Conservation (phyloP, 148 eudicot species). For the Talinum fruticosum region DNA sequence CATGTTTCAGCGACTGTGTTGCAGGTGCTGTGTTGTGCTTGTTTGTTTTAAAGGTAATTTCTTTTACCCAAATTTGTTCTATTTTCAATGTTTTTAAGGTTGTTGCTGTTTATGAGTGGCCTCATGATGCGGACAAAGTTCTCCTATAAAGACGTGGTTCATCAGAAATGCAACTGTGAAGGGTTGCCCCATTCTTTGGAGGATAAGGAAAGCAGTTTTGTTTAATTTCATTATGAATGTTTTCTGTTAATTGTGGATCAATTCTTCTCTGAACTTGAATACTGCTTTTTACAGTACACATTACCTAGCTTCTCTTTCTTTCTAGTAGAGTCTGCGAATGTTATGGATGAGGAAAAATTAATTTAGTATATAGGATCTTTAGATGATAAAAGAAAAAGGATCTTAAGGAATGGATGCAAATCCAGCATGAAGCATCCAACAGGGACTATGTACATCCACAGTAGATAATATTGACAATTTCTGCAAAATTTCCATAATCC, state of each 20-base stretch:
- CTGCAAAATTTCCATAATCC: neutral
- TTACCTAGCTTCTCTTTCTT: neutral
- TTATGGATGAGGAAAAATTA: neutral
- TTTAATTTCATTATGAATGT: neutral
- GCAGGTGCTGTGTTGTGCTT: too few relatives aligned
- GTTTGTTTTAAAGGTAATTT: slow-evolving; percentile 69
- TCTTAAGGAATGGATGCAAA: neutral
- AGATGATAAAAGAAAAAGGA: too few relatives aligned
- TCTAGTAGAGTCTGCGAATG: slow-evolving; percentile 1
- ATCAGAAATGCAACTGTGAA: neutral
- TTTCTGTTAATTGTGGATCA: neutral
- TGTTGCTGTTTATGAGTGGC: neutral
- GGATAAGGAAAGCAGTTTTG: neutral
- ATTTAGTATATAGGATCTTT: neutral
- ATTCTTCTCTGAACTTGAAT: neutral
- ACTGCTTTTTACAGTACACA: neutral
- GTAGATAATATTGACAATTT: neutral
- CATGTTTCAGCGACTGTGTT: slow-evolving; percentile 37
- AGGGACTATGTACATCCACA: neutral
- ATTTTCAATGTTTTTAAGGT: neutral
- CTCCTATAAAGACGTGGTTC: neutral
- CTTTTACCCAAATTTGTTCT: neutral
- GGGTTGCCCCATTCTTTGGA: neutral
- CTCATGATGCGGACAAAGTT: neutral
- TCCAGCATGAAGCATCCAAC: neutral